A percentile compares a stretch with the other conserved stretches of the same genome.
phyloP scores from a whole-genome alignment of 192 early-diverging fungal genomes.

The Coemansia sp. region DNA sequence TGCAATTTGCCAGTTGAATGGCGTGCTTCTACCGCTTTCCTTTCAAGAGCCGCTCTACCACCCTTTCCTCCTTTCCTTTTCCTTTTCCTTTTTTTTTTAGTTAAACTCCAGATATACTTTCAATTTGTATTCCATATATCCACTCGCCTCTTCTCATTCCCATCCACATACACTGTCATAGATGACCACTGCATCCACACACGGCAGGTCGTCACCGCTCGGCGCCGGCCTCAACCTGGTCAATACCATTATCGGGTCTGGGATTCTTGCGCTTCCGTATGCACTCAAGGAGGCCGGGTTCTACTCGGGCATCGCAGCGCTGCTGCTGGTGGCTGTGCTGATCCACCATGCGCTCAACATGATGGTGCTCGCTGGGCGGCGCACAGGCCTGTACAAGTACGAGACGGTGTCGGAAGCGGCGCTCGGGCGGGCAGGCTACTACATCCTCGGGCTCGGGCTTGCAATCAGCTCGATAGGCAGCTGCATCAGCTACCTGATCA shows the following conservation, averaged over 20 bases:
- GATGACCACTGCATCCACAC: background rate
- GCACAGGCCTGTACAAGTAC: conserved; percentile 56
- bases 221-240: conserved; percentile 62
- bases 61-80: conserved; percentile 1
- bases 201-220: conserved; percentile 29
- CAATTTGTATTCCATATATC: background rate
- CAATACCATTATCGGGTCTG: conserved; percentile 69
- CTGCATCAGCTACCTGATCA: conserved; percentile 63
- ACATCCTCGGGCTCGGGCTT: conserved; percentile 57
- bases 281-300: conserved; percentile 65
- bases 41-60: background rate
- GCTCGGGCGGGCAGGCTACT: conserved; percentile 56
- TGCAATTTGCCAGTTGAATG: background rate
- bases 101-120: background rate
- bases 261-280: conserved; percentile 66
- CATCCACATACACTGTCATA: background rate
- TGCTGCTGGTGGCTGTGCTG: conserved; percentile 54
- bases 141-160: background rate
- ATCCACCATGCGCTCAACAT: conserved; percentile 55
- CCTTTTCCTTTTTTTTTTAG: conserved; percentile 7
- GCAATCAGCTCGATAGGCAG: conserved; percentile 61
- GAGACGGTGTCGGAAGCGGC: conserved; percentile 52
- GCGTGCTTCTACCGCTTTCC: background rate
- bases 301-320: conserved; percentile 52
- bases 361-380: conserved; percentile 58